Percentiles rank a stretch among this genome's conserved stretches.
These are phyloP conservation scores for Thraustochytrium striatum DNA, from an alignment of 352 stramenopile species.

Conservation along the genomic window DNA sequence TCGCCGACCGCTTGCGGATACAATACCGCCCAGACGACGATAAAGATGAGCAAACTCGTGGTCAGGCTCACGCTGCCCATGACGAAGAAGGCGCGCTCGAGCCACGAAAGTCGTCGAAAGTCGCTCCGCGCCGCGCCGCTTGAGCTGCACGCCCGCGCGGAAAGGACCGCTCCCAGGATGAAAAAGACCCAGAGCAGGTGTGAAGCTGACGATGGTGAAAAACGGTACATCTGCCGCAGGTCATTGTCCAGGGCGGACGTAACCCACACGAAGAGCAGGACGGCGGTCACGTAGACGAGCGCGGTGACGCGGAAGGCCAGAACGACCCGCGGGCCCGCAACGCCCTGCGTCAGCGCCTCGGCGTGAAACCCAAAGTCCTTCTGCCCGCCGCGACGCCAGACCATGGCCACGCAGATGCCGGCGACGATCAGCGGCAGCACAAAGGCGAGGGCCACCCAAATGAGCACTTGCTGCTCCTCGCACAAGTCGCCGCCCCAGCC, in stretches of 20 bases:
- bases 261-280: background rate
- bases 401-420: background rate
- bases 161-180: background rate
- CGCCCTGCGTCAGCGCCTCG: background rate
- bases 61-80: background rate
- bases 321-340: background rate
- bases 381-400: background rate
- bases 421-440: background rate
- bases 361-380: background rate
- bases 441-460: too few species aligned
- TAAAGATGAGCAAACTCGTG: background rate
- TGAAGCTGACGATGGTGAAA: background rate
- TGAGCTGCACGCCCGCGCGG: background rate
- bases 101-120: background rate
- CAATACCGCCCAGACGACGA: background rate
- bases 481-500: background rate
- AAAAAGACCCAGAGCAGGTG: background rate
- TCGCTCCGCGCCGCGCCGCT: background rate
- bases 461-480: background rate
- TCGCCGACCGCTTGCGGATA: background rate
- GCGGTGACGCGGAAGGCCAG: background rate
- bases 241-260: background rate
- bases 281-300: background rate
- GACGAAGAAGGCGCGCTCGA: background rate
- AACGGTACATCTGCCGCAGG: background rate